Conservation (phyloP, 2,329 filamentous ascomycete genomes). For the Talaromyces sp. region DNA sequence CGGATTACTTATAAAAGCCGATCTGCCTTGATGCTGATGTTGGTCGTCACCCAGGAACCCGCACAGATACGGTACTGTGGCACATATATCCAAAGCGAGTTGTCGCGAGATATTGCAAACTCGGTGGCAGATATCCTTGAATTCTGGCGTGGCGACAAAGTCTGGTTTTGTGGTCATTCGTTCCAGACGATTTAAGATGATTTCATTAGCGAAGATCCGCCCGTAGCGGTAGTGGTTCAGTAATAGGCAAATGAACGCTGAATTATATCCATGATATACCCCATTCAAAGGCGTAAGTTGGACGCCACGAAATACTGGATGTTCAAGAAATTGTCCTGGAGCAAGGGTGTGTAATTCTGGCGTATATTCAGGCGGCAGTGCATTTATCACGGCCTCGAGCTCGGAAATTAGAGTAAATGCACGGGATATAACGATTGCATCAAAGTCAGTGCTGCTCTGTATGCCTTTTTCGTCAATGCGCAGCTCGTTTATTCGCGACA, state of each 20-base stretch:
- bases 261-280: constrained; percentile 52
- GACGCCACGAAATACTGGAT: constrained; percentile 14
- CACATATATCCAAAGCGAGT: constrained; percentile 34
- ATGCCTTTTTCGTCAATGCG: constrained; percentile 19
- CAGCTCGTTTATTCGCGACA: constrained; percentile 28
- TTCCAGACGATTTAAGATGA: constrained; percentile 36
- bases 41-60: constrained; percentile 21
- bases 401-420: constrained; percentile 32
- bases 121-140: constrained; percentile 27
- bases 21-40: constrained; percentile 16
- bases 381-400: constrained; percentile 29
- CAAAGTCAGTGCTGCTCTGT: neutral
- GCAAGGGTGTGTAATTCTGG: constrained; percentile 23
- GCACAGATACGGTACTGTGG: constrained; percentile 33
- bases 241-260: constrained; percentile 51
- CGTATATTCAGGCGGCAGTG: constrained; percentile 24
- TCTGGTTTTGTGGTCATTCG: constrained; percentile 23
- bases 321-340: constrained; percentile 33
- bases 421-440: constrained; percentile 26
- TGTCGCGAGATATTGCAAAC: constrained; percentile 25
- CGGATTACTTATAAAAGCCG: constrained; percentile 22
- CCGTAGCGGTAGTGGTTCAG: constrained; percentile 59
- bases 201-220: constrained; percentile 51
- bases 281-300: constrained; percentile 40
- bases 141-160: constrained; percentile 24